A percentile compares a stretch with the other conserved stretches of the same genome.
phyloP scores from a whole-genome alignment of 1,284 basidiomycete species.

The Microbotryum violaceum region DNA sequence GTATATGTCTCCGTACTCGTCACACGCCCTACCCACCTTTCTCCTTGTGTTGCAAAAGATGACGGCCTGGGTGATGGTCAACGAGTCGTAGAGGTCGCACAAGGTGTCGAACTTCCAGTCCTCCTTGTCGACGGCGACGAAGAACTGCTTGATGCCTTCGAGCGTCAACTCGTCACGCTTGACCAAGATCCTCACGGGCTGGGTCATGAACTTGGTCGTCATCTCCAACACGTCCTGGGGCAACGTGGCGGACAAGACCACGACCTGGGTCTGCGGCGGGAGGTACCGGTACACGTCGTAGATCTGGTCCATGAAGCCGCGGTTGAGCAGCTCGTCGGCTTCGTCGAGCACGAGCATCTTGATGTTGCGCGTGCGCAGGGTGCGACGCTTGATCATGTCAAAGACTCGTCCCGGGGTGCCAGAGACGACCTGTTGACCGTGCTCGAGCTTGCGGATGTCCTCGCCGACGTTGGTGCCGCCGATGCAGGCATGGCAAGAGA shows the following conservation, averaged over 20 bases:
- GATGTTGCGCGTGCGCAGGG: conserved; percentile 92
- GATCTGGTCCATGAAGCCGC: conserved; percentile 99
- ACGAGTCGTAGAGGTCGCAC: conserved; percentile 91
- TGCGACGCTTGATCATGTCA: conserved; percentile 96
- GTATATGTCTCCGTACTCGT: neutral
- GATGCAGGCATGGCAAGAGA: conserved; percentile 98
- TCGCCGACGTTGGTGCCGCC: conserved; percentile 96
- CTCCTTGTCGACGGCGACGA: conserved; percentile 98
- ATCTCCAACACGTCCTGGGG: conserved; percentile 98
- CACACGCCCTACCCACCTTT: conserved; percentile 56
- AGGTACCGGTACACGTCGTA: conserved; percentile 99
- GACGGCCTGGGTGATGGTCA: conserved; percentile 98
- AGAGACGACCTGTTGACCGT: conserved; percentile 95
- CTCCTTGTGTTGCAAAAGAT: conserved; percentile 99
- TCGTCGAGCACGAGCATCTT: conserved; percentile 99
- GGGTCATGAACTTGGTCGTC: conserved; percentile 99
- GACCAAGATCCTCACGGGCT: conserved; percentile 95
- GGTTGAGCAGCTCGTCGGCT: conserved; percentile 93
- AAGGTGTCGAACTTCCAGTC: conserved; percentile 99
- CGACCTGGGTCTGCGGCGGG: conserved; percentile 86
- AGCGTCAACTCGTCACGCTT: conserved; percentile 99
- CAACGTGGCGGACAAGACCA: conserved; percentile 88
- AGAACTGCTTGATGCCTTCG: conserved; percentile 99
- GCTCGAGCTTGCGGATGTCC: conserved; percentile 96
- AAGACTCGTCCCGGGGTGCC: conserved; percentile 98